phyloP scores from a whole-genome alignment of 768 basidiomycete species.

The Termitomyces sp. region DNA sequence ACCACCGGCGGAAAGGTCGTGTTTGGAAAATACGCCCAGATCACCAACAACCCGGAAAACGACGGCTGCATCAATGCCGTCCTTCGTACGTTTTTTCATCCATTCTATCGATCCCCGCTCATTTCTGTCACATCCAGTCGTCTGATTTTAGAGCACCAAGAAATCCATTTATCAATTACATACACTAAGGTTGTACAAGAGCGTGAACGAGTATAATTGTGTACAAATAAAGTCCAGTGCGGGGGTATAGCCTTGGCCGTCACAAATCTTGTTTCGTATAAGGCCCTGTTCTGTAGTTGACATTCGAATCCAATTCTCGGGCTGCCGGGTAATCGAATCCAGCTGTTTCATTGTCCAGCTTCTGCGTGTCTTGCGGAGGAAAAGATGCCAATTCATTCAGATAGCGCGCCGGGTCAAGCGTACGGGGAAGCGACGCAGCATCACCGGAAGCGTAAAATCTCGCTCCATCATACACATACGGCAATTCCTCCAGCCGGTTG shows the following conservation, averaged over 20 bases:
- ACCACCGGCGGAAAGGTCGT: constrained; percentile 95
- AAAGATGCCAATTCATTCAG: constrained; percentile 14
- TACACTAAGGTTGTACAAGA: neutral
- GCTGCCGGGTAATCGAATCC: neutral
- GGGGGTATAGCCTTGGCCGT: neutral
- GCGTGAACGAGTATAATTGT: neutral
- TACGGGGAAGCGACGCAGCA: neutral
- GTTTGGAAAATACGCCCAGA: constrained; percentile 89
- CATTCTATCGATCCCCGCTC: neutral
- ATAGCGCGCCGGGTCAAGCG: constrained; percentile 1
- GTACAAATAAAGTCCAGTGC: neutral
- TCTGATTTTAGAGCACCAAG: constrained; percentile 13
- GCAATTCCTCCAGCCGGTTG: neutral
- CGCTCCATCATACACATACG: constrained; percentile 2
- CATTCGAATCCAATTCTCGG: neutral
- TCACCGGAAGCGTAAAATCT: neutral
- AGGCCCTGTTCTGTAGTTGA: neutral
- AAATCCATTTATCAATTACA: neutral
- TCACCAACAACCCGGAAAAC: constrained; percentile 94
- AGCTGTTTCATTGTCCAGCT: neutral
- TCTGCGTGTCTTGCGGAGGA: constrained; percentile 5
- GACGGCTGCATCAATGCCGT: constrained; percentile 97
- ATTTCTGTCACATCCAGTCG: constrained; percentile 15
- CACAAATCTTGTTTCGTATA: neutral
- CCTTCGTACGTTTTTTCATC: constrained; percentile 53